Evolutionary conservation across 495 filamentous ascomycete species (phyloP).

Genomic region (Clavariopsis aquatica): DNA sequence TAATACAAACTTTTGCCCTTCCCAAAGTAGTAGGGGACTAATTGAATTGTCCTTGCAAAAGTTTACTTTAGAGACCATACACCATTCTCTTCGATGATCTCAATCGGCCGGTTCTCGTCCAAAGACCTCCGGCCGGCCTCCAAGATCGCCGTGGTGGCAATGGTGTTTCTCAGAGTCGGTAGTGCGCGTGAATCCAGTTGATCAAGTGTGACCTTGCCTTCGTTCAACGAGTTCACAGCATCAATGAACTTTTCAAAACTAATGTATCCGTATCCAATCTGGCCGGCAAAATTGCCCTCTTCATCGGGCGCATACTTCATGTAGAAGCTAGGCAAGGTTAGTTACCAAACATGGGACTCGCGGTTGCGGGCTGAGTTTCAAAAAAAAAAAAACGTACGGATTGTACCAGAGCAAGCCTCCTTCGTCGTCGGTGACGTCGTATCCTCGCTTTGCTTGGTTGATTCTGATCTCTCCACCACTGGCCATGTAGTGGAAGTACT

Average conservation of each 20-base stretch:
- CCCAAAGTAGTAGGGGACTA: no score
- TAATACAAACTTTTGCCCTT: no score
- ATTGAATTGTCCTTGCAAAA: no score
- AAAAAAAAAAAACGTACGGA: conserved; percentile 50
- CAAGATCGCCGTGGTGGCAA: conserved; percentile 87
- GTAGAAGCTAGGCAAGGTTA: conserved; percentile 60
- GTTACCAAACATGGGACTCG: not conserved
- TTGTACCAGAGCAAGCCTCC: conserved; percentile 79
- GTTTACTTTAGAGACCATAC: conserved; percentile 69
- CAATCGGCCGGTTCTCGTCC: conserved; percentile 75
- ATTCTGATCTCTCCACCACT: conserved; percentile 80
- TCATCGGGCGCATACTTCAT: conserved; percentile 96
- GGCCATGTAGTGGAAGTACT: conserved; percentile 94
- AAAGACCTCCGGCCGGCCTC: conserved; percentile 80
- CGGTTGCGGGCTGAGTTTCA: not conserved
- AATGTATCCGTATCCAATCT: conserved; percentile 90
- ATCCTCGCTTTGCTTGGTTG: conserved; percentile 92
- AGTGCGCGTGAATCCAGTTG: conserved; percentile 77
- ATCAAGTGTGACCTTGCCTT: conserved; percentile 66
- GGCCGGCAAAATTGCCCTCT: conserved; percentile 89
- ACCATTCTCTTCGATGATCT: conserved; percentile 64
- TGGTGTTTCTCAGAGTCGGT: conserved; percentile 83
- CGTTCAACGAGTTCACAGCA: conserved; percentile 75
- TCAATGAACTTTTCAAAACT: conserved; percentile 96
- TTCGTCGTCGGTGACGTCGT: conserved; percentile 85